Conservation (phyloP, 441 rosid genomes). For the Omphalea diandra region DNA sequence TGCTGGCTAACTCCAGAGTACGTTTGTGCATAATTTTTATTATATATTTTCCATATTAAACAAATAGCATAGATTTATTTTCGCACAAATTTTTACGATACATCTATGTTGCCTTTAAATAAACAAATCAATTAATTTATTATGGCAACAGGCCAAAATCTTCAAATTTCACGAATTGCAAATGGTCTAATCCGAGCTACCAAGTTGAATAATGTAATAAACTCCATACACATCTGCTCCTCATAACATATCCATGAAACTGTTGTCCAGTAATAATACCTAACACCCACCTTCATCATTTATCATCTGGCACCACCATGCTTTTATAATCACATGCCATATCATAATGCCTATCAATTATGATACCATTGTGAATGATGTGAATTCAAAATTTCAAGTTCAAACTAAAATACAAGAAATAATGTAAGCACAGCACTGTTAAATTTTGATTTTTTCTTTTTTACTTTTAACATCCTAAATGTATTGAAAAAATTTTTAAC, state of each 20-base stretch:
- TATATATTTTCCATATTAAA: not conserved
- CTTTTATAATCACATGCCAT: not conserved
- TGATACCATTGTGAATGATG: not conserved
- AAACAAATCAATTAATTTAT: constrained; percentile 1
- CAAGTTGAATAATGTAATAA: not conserved
- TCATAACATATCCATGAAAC: not conserved
- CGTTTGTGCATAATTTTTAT: not conserved
- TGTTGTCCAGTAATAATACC: not conserved
- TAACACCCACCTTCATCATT: not conserved
- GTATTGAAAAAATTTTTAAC: not conserved
- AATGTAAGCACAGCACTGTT: not conserved
- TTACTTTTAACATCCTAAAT: no score
- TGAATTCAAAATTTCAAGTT: not conserved
- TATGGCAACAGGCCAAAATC: not conserved
- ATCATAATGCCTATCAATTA: not conserved
- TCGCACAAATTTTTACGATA: not conserved
- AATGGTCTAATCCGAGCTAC: not conserved
- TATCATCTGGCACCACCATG: not conserved
- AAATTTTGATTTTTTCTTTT: not conserved
- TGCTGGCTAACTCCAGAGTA: constrained; percentile 10
- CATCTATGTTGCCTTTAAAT: not conserved
- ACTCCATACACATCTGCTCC: not conserved
- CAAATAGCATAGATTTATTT: not conserved
- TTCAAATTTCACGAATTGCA: not conserved
- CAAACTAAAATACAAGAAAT: not conserved